Conservation (phyloP, 768 basidiomycete species). For the Scleroderma bovista region DNA sequence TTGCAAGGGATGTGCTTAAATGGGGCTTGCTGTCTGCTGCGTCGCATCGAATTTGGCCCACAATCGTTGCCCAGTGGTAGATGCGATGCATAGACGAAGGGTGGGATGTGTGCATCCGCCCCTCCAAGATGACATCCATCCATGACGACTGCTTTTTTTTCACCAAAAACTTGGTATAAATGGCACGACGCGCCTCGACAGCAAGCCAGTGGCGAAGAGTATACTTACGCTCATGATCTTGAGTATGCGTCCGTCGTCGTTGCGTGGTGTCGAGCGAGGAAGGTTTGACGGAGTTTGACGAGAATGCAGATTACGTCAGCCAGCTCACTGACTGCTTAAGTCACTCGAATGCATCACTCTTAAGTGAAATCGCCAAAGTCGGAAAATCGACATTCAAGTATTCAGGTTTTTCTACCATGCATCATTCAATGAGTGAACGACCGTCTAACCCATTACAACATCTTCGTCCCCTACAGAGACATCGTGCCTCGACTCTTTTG, state of each 20-base stretch:
- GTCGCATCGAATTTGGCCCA: too few species aligned
- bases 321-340: not conserved
- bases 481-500: not conserved
- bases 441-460: constrained; percentile 16
- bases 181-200: not conserved
- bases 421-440: too few species aligned
- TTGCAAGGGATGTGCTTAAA: not conserved
- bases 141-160: too few species aligned
- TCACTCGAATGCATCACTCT: too few species aligned
- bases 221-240: constrained; percentile 1
- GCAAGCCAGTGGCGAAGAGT: not conserved
- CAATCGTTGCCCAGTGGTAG: too few species aligned
- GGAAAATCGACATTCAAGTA: too few species aligned
- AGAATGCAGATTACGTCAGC: not conserved
- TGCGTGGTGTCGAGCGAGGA: not conserved
- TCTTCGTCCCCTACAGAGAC: constrained; percentile 16
- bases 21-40: not conserved
- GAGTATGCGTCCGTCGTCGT: not conserved
- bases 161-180: not conserved
- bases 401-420: not conserved
- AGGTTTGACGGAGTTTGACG: not conserved
- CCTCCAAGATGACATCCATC: not conserved
- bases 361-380: too few species aligned
- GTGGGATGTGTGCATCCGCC: not conserved
- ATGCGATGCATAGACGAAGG: not conserved